Conservation (phyloP, 148 eudicot species). For the Heliamphora exappendiculata region DNA sequence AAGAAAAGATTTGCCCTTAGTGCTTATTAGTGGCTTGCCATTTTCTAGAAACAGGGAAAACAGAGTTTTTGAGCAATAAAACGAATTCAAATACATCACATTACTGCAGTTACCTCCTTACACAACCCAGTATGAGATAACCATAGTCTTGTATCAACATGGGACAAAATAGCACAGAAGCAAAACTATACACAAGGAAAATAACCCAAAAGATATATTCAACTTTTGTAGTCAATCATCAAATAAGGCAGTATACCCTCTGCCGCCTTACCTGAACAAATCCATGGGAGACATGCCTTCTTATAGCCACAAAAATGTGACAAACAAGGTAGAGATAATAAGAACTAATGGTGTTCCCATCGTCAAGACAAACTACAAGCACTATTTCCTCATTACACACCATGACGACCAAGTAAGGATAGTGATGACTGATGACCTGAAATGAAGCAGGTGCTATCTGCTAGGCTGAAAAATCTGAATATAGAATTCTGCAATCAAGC, state of each 20-base stretch:
- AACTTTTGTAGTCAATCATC: background rate
- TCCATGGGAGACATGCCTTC: background rate
- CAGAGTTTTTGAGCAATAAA: too few relatives aligned
- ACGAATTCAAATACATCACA: background rate
- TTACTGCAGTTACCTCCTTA: background rate
- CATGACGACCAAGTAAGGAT: background rate
- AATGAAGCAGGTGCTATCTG: background rate
- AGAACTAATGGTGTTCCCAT: background rate
- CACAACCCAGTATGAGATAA: background rate
- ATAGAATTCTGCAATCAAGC: slow-evolving; percentile 9
- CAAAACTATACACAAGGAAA: background rate
- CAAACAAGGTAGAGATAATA: background rate
- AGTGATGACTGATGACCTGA: background rate
- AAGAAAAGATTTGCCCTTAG: too few relatives aligned
- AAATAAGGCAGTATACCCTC: background rate
- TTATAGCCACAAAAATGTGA: background rate
- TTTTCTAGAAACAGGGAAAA: background rate
- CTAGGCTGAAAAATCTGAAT: slow-evolving; percentile 10
- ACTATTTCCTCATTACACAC: slow-evolving; percentile 1
- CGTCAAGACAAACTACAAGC: background rate
- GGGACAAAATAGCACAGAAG: background rate
- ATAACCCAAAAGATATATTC: background rate
- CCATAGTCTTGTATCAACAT: background rate
- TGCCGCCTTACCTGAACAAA: background rate
- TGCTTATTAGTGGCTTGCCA: background rate